These are phyloP conservation scores for Leishmania braziliensis DNA, from an alignment of 208 protist species.

Conservation along the genomic window DNA sequence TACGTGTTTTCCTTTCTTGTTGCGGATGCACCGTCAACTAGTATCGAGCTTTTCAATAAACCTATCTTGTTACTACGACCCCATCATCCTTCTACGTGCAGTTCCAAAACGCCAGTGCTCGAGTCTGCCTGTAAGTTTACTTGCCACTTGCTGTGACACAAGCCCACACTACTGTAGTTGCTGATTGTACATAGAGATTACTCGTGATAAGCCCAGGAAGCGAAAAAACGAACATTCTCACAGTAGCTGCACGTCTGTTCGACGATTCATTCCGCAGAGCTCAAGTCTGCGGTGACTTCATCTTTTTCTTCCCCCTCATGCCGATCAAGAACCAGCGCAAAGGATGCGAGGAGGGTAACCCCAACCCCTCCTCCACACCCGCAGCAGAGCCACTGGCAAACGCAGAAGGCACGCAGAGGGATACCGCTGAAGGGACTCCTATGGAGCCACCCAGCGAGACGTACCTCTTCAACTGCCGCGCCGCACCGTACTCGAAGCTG, in stretches of 20 bases:
- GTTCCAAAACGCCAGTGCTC: neutral
- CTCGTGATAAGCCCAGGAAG: neutral
- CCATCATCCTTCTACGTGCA: neutral
- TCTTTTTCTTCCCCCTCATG: neutral
- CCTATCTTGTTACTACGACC: neutral
- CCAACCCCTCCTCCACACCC: neutral
- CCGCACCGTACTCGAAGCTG: slow-evolving; percentile 20
- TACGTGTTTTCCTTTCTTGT: neutral
- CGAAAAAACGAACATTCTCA: neutral
- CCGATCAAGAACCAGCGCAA: neutral
- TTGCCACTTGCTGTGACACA: neutral
- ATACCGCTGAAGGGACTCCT: neutral
- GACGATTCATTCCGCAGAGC: neutral
- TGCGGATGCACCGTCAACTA: neutral
- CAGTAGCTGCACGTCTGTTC: neutral
- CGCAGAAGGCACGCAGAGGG: neutral
- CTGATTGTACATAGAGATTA: neutral
- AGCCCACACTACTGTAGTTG: neutral
- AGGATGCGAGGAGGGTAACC: neutral
- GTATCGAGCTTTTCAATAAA: neutral
- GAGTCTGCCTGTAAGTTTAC: neutral
- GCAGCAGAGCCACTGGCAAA: too few species aligned
- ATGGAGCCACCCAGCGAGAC: slow-evolving; percentile 1
- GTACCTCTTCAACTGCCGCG: slow-evolving; percentile 23
- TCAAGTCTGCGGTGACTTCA: neutral